Base-by-base conservation (phyloP, 805 yeast genomes). In the Kluyveromyces siamensis region DNA sequence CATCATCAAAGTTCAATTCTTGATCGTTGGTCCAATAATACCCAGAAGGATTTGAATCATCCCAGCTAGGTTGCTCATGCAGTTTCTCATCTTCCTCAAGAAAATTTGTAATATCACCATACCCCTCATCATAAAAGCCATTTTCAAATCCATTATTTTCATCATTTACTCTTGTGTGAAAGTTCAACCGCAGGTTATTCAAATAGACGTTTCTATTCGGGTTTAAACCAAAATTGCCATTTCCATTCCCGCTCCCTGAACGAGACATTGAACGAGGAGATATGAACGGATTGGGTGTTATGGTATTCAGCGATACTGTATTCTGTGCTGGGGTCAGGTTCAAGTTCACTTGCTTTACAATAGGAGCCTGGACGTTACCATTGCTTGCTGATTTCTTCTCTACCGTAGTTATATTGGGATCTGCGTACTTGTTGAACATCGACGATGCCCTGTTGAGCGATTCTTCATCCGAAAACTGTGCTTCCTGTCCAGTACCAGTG, bases 341-440 rank as follows among this genome's bases (percentile, higher is more conserved):
- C 25, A 43, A 43, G 18, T 43, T 43, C 38, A 43, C 45, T 27
- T 43, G 45, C 17, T 43, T 43, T 39, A 43, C 45, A 16, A 43
- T 43, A 17, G 45, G 39, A 43, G 39, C 39, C 27, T 40, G 16
- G 42, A n/a, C 18, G 3, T 30, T 10, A 11, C 35, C 35, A 30
- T 30, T 30, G 14, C 7, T 30, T 11, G 14, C 14, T 11, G 17
- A 25, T 21, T 43, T 43, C 27, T 43, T 43, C 17, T 43, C 45
- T 16, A 60, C 57, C 4, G 69, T 65, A 1, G 69, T 65, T 41
- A 65, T 48, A 11, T 62, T 53, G 13, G 69, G 69, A 53, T 65
- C 68, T 25, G 66, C 67, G 50, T 62, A 65, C 48, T 61, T 58
- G 51, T 56, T 64, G 53, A 64, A 64, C 27, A 53, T 50, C 35